phyloP scores from a whole-genome alignment of 2,329 filamentous ascomycete genomes.

The Rhynchosporium graminicola region DNA sequence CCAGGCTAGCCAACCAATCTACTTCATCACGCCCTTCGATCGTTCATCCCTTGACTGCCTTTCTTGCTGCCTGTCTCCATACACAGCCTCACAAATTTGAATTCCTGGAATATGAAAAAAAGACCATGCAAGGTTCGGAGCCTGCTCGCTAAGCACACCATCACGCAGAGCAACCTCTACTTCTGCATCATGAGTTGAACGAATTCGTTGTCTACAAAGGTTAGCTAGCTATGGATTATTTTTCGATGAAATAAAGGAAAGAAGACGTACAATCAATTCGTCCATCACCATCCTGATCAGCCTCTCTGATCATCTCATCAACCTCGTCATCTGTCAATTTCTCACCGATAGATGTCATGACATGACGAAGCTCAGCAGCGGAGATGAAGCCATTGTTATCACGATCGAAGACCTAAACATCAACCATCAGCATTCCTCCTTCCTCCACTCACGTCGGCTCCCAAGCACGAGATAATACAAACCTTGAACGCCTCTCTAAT shows the following conservation, averaged over 20 bases:
- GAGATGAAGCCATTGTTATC: constrained; percentile 94
- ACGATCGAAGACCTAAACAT: constrained; percentile 70
- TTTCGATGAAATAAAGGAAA: constrained; percentile 32
- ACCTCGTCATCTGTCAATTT: constrained; percentile 90
- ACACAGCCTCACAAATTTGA: constrained; percentile 12
- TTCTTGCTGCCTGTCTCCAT: neutral
- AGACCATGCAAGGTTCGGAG: constrained; percentile 25
- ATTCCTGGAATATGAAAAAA: constrained; percentile 21
- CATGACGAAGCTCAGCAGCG: constrained; percentile 81
- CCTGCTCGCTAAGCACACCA: constrained; percentile 24
- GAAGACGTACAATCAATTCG: constrained; percentile 74
- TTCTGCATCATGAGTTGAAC: constrained; percentile 97
- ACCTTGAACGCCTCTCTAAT: constrained; percentile 90
- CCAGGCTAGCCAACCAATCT: constrained; percentile 25
- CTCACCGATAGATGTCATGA: constrained; percentile 91
- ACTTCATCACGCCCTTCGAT: constrained; percentile 13
- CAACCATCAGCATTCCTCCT: constrained; percentile 15
- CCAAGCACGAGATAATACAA: constrained; percentile 20
- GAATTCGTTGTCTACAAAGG: constrained; percentile 76
- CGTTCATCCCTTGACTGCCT: constrained; percentile 14
- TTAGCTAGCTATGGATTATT: constrained; percentile 17
- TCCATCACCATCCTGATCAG: constrained; percentile 86
- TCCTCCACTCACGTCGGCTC: neutral
- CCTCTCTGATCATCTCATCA: constrained; percentile 91
- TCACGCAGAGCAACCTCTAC: constrained; percentile 48